phyloP scores from a whole-genome alignment of 768 basidiomycete genomes.

The Russula abietina region DNA sequence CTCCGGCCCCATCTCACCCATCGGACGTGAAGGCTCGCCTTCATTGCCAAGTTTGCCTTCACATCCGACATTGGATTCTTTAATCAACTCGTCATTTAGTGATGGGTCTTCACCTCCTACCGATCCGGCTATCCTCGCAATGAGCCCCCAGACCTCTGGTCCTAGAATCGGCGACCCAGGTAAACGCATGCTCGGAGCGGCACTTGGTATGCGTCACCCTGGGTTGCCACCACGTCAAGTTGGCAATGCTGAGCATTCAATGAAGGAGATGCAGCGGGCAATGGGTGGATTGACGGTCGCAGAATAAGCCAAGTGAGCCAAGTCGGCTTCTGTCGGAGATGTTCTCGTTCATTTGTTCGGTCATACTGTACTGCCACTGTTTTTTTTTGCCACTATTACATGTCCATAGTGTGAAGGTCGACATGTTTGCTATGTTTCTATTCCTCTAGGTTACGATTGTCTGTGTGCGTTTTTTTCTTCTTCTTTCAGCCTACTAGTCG shows the following conservation, averaged over 20 bases:
- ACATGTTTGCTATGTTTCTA: constrained; percentile 1
- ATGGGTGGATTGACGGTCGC: constrained; percentile 71
- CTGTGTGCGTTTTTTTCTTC: not conserved
- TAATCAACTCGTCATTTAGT: constrained; percentile 70
- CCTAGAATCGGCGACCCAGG: constrained; percentile 85
- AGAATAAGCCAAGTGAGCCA: constrained; percentile 43
- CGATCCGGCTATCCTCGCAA: constrained; percentile 65
- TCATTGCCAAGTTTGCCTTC: constrained; percentile 75
- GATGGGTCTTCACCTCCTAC: constrained; percentile 46
- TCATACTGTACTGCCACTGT: not conserved
- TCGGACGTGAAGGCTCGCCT: constrained; percentile 54
- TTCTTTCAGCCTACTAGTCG: not conserved
- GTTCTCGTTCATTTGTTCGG: constrained; percentile 3
- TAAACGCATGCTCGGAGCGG: constrained; percentile 83
- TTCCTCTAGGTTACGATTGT: constrained; percentile 1
- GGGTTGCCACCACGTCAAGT: constrained; percentile 51
- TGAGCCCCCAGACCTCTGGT: constrained; percentile 43
- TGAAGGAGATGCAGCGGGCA: constrained; percentile 66
- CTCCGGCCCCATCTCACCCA: constrained; percentile 23
- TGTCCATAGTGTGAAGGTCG: constrained; percentile 1
- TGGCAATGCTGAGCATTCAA: constrained; percentile 46
- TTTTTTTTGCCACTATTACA: not conserved
- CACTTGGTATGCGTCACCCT: constrained; percentile 79
- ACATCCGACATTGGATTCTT: constrained; percentile 78
- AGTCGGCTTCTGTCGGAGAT: not conserved